Conservation (phyloP, 805 yeast genomes). For the Starmerella bombi region DNA sequence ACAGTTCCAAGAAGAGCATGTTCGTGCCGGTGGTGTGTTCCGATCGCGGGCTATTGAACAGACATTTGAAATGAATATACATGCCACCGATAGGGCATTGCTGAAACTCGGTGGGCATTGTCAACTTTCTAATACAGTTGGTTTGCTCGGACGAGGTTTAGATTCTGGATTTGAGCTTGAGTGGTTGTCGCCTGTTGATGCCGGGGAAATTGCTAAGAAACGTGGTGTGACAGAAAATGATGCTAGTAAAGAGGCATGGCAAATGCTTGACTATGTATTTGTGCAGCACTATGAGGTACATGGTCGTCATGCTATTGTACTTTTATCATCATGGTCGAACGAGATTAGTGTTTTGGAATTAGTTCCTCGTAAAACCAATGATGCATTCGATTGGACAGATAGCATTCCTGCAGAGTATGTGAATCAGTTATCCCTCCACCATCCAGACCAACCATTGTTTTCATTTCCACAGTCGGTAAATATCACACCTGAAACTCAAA, state of each 20-base stretch:
- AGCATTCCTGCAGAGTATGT: slow-evolving; percentile 9
- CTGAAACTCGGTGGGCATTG: slow-evolving; percentile 67
- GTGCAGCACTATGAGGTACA: slow-evolving; percentile 20
- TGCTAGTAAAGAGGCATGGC: not conserved
- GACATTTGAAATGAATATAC: slow-evolving; percentile 63
- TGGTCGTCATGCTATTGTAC: slow-evolving; percentile 15
- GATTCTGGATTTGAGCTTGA: slow-evolving; percentile 68
- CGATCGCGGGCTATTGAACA: slow-evolving; percentile 50
- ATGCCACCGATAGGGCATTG: slow-evolving; percentile 56
- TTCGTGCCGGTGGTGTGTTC: slow-evolving; percentile 48
- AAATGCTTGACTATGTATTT: slow-evolving; percentile 24
- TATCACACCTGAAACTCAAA: slow-evolving; percentile 38
- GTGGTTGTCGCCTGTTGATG: slow-evolving; percentile 31
- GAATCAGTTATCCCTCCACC: slow-evolving; percentile 8
- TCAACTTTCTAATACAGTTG: slow-evolving; percentile 53
- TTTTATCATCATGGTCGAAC: slow-evolving; percentile 14
- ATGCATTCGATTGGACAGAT: slow-evolving; percentile 8
- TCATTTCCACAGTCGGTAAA: slow-evolving; percentile 40
- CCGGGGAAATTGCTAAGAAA: not conserved
- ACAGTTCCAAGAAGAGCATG: slow-evolving; percentile 41
- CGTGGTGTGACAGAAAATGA: too few relatives aligned
- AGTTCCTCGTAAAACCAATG: not conserved
- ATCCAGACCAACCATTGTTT: slow-evolving; percentile 29
- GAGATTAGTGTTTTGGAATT: slow-evolving; percentile 8
- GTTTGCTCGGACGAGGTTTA: slow-evolving; percentile 73